phyloP scores from a whole-genome alignment of 768 basidiomycete species.

The Grammothele lineata region DNA sequence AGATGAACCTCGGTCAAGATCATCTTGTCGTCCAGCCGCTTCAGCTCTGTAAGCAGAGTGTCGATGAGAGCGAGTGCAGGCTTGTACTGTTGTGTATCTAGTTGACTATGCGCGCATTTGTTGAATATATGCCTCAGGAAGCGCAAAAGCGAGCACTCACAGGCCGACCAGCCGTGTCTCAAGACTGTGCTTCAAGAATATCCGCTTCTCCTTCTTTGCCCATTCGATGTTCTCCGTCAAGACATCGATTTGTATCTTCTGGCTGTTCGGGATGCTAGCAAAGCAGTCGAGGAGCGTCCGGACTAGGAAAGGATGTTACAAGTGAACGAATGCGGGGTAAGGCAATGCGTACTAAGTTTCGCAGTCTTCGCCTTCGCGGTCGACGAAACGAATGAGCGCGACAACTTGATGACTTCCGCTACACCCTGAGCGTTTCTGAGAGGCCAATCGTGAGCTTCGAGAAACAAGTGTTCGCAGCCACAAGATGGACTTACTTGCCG shows the following conservation, averaged over 20 bases:
- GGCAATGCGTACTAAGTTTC: conserved; percentile 69
- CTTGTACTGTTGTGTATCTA: conserved; percentile 74
- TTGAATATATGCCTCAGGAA: neutral
- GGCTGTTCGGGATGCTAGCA: conserved; percentile 68
- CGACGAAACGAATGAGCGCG: conserved; percentile 81
- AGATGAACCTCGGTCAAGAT: conserved; percentile 96
- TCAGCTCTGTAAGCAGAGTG: conserved; percentile 84
- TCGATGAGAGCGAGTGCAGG: conserved; percentile 81
- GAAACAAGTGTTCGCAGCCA: neutral
- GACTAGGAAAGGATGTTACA: conserved; percentile 45
- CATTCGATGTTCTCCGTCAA: conserved; percentile 88
- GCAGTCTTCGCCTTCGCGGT: conserved; percentile 97
- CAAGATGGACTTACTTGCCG: conserved; percentile 56
- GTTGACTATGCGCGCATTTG: conserved; percentile 42
- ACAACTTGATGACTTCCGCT: conserved; percentile 80
- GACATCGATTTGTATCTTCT: conserved; percentile 76
- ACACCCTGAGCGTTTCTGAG: conserved; percentile 78
- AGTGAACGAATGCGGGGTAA: neutral
- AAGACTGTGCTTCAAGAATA: conserved; percentile 92
- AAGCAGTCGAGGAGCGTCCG: conserved; percentile 93
- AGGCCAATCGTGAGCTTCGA: neutral
- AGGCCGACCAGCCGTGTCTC: conserved; percentile 84
- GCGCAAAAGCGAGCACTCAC: conserved; percentile 31
- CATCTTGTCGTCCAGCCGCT: conserved; percentile 94
- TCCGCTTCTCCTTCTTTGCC: conserved; percentile 88